Evolutionary conservation across 345 rosid genomes (phyloP).

Genomic region (Chamaenerion angustifolium): DNA sequence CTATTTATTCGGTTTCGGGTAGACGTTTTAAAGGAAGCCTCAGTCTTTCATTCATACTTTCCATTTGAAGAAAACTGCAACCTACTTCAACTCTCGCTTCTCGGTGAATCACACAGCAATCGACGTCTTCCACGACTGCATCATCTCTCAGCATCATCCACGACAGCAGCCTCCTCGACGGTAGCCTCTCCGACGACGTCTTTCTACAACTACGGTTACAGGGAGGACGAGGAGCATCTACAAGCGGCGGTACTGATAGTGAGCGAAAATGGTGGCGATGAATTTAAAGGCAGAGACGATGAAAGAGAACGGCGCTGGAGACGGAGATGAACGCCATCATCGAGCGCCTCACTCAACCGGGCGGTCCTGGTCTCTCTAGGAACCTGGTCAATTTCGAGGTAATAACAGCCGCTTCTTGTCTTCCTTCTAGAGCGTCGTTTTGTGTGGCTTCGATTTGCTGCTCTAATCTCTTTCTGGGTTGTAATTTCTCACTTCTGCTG

Average conservation of each 20-base stretch:
- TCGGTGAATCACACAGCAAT: too few relatives aligned
- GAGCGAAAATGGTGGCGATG: conserved; percentile 45
- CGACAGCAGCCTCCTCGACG: too few relatives aligned
- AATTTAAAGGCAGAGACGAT: conserved; percentile 73
- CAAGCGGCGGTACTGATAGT: neutral
- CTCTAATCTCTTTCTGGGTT: neutral
- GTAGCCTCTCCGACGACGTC: too few relatives aligned
- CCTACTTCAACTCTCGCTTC: too few relatives aligned
- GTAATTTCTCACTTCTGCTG: neutral
- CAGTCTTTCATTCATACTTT: too few relatives aligned
- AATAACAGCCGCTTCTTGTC: neutral
- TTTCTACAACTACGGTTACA: too few relatives aligned
- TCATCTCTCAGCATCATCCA: too few relatives aligned
- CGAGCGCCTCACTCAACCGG: conserved; percentile 53
- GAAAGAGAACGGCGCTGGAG: conserved; percentile 50
- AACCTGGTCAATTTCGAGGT: conserved; percentile 81
- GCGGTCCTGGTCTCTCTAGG: conserved; percentile 81
- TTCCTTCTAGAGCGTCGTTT: neutral
- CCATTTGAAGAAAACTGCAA: too few relatives aligned
- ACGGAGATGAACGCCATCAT: conserved; percentile 70
- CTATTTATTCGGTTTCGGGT: too few relatives aligned
- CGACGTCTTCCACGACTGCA: too few relatives aligned
- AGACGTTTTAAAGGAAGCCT: too few relatives aligned
- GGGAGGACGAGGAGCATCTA: neutral
- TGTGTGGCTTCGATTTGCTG: neutral